Base-by-base conservation (phyloP, 2,329 filamentous ascomycete genomes). In the Westerdykella sp. region DNA sequence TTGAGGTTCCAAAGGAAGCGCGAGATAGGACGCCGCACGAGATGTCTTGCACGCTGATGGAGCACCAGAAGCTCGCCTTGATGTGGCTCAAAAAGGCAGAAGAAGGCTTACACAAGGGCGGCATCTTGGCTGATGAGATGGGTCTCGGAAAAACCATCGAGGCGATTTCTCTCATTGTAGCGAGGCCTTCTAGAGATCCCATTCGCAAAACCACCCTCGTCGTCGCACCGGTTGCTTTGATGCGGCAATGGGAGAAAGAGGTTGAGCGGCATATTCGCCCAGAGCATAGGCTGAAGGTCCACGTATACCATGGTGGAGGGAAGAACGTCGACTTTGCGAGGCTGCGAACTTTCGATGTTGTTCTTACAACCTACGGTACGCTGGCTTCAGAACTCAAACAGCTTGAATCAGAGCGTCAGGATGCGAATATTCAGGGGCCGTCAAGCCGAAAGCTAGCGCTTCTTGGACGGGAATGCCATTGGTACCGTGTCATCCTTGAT, bases 71-170 rank as follows among this genome's bases (percentile, higher is more conserved):
- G 54, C 71, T 91, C 14, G 87, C 84, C 3, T 64, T 91, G 31
- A 76, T 80, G 1, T 93, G 87, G 87, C 78, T 93, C 69, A 81
- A 81, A 55, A 76, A 78, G 6, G 85, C 83, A 73, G 87, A 91
- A 63, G 74, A 79, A 44, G 81, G 85, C 7, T 12, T 12, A 28
- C 74, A 71, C 2, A 80, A 83, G 54, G 85, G 85, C n/a, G 83
- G 84, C 15, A 85, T 88, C 44, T 71, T 88, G 16, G 51, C 51
- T 10, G 85, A 88, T 56, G 85, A 88, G 49, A 93, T 91, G 87
- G 87, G 87, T 6, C 71, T 91, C 10, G 87, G 87, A 6, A 91
- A 93, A 67, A 91, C 87, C 0, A 83, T 95, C 18, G 87, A 91
- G 48, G 83, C 86, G 5, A 73, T 96, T 16, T 79, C 89, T 4